Evolutionary conservation across 2,329 filamentous ascomycete genomes (phyloP), one percentile per base, ranked within the genome.

Genomic region (Apiospora aurea): DNA sequence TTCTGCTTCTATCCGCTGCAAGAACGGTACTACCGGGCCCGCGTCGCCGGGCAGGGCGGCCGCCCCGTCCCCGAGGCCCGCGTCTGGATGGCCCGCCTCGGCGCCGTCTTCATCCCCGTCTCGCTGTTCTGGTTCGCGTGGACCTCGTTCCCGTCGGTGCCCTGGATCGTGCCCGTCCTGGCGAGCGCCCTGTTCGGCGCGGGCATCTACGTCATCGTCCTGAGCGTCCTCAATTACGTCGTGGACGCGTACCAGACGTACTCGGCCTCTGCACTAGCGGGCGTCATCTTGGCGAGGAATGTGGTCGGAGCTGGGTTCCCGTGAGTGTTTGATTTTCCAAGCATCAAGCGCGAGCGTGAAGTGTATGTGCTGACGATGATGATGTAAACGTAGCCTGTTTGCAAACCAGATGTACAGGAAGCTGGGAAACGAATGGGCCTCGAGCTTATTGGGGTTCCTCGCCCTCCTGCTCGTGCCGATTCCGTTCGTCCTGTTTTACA

Each of bases 11-110:
- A 43, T 10, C 41, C 41, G 41, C 41, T 43, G 8, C 41, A 43
- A 10, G 41, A 43, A 10, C 41, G 41, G 41, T 14, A 43, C 41
- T 43, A 43, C 41, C 41, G 41, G 6, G 10, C 8, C 6, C 41
- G 41, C 41, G 34, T 38, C 34, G 34, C 34, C 34, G 34, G 2
- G 34, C 34, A 38, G 34, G 34, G 7, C 34, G 34, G 34, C 34
- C 34, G 34, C 34, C 34, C 34, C 47, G 24, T 6, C 82, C 85
- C 71, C 85, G 92, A 6, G 92, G 93, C 66, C 47, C 16, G 47
- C 18, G 18, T 51, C 47, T 24, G 18, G 24, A 18, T 51, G 18
- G 16, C 18, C 6, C 47, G 16, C 47, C 5, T 6, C 49, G 49
- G 49, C 21, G 21, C 49, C 49, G 49, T 53, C 49, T 10, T 53